These are phyloP conservation scores for Jaminaea rosea DNA, from an alignment of 1,284 basidiomycete species.

Conservation along the genomic window DNA sequence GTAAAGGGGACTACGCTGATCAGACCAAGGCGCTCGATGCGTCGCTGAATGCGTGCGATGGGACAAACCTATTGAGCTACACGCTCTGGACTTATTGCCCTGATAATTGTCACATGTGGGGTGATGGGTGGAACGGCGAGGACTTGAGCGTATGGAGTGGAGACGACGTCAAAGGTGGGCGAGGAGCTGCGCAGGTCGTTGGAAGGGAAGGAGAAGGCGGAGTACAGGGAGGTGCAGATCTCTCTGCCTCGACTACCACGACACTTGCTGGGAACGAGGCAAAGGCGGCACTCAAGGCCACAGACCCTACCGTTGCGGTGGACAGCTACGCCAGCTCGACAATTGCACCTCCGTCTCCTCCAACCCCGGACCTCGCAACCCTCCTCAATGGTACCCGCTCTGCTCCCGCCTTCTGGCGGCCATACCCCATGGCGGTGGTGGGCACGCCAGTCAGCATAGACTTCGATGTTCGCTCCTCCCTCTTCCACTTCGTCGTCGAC, in stretches of 20 bases:
- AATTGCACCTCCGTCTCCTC: neutral
- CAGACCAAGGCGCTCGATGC: conserved; percentile 86
- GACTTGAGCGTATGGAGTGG: conserved; percentile 76
- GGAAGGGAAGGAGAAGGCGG: neutral
- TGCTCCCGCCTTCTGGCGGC: conserved; percentile 31
- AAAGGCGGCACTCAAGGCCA: no score
- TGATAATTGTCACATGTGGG: conserved; percentile 68
- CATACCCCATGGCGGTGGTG: conserved; percentile 25
- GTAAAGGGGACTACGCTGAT: conserved; percentile 57
- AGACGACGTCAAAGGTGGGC: conserved; percentile 58
- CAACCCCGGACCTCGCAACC: neutral
- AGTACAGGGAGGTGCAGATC: no score
- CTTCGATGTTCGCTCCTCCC: conserved; percentile 33
- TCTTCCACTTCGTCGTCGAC: conserved; percentile 22
- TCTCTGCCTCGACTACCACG: neutral
- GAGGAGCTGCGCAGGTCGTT: neutral
- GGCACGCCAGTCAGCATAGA: conserved; percentile 31
- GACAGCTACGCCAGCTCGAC: neutral
- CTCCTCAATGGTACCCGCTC: conserved; percentile 23
- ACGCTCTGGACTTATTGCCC: conserved; percentile 87
- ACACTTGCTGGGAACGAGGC: no score
- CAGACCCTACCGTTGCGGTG: no score
- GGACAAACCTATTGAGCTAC: conserved; percentile 69
- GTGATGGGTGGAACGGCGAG: conserved; percentile 93
- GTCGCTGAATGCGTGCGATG: conserved; percentile 79